A percentile compares a stretch with the other conserved stretches of the same genome.
Evolutionary conservation across 306 rosid genomes (phyloP).

Genomic region (Lathyrus aphaca): DNA sequence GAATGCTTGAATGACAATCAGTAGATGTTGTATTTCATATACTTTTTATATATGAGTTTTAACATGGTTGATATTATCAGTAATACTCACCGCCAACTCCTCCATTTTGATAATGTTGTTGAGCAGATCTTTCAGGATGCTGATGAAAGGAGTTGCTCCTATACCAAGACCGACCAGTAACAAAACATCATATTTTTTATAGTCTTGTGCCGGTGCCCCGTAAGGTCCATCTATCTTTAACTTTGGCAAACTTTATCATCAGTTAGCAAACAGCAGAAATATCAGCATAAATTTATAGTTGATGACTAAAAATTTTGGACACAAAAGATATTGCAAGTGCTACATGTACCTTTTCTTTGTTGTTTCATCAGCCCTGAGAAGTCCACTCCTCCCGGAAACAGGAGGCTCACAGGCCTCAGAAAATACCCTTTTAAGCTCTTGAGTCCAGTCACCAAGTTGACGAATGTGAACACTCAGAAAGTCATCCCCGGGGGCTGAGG

Average conservation of each 20-base stretch:
- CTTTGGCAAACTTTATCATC: constrained; percentile 77
- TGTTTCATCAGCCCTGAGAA: constrained; percentile 95
- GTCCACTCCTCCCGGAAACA: constrained; percentile 93
- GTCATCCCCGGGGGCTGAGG: constrained; percentile 99
- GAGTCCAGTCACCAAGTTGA: constrained; percentile 99
- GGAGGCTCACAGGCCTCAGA: constrained; percentile 94
- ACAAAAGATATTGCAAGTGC: constrained; percentile 14
- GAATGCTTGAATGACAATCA: constrained; percentile 23
- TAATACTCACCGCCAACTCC: constrained; percentile 87
- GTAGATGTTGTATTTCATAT: too few relatives aligned
- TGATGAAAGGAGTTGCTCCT: constrained; percentile 98
- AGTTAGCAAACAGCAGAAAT: constrained; percentile 2
- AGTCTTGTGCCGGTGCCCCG: constrained; percentile 98
- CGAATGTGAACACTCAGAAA: constrained; percentile 97
- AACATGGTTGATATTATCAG: constrained; percentile 14
- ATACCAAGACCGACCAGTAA: constrained; percentile 97
- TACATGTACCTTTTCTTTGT: constrained; percentile 75
- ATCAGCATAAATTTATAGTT: not conserved
- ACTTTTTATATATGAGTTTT: not conserved
- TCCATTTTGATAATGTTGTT: constrained; percentile 91
- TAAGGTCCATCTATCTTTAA: constrained; percentile 96
- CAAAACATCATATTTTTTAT: constrained; percentile 84
- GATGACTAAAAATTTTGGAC: constrained; percentile 24
- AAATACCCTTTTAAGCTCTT: constrained; percentile 90
- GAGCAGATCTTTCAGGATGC: constrained; percentile 92